Evolutionary conservation across 2,329 filamentous ascomycete species (phyloP).

Genomic region (Pseudocercospora musae): DNA sequence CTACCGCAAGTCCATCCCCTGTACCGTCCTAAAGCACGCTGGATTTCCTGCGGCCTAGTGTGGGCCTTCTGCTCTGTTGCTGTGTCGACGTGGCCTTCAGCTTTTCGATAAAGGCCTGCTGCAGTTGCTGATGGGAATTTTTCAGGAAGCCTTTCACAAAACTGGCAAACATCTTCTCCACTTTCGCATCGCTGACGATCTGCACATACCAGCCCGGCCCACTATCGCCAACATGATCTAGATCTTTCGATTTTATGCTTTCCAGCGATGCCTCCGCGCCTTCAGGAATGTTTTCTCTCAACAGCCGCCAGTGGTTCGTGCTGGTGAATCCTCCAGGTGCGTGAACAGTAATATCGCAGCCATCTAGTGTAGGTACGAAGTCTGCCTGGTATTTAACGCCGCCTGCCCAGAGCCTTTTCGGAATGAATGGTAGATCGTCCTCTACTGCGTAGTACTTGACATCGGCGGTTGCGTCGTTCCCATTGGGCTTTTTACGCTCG

Average conservation of each 20-base stretch:
- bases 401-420: conserved; percentile 34
- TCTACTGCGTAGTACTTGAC: conserved; percentile 33
- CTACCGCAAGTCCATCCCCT: too few species aligned
- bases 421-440: conserved; percentile 37
- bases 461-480: conserved; percentile 6
- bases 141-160: conserved; percentile 36
- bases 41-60: conserved; percentile 20
- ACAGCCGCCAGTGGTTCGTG: conserved; percentile 33
- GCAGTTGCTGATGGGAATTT: conserved; percentile 32
- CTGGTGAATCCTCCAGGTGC: conserved; percentile 36
- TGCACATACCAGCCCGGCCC: conserved; percentile 31
- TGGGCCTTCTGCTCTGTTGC: conserved; percentile 19
- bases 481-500: conserved; percentile 6
- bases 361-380: conserved; percentile 29
- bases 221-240: conserved; percentile 22
- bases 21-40: conserved; percentile 10
- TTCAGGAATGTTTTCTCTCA: conserved; percentile 26
- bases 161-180: conserved; percentile 31
- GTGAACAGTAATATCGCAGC: conserved; percentile 36
- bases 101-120: conserved; percentile 32
- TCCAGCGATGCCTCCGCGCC: conserved; percentile 10
- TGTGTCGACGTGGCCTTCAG: conserved; percentile 19
- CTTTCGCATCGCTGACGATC: conserved; percentile 35
- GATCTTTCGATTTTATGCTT: conserved; percentile 23
- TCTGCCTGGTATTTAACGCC: conserved; percentile 34